These are phyloP conservation scores for Blastomyces gilchristii DNA, from an alignment of 2,329 filamentous ascomycete species.

Conservation along the genomic window DNA sequence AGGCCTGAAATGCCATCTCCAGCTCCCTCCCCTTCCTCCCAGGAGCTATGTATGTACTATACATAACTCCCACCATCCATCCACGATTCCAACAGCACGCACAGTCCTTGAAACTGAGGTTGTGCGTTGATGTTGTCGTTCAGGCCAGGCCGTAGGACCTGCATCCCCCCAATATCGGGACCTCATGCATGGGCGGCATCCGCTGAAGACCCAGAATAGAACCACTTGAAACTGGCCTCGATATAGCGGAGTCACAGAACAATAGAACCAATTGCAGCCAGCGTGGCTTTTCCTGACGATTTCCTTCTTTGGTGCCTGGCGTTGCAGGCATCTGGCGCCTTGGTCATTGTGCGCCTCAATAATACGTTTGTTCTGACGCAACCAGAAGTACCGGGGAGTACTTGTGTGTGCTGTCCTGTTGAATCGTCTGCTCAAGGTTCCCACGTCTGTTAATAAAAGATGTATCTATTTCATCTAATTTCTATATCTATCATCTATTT, in stretches of 20 bases:
- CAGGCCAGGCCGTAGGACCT: conserved; percentile 9
- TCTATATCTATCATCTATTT: not conserved
- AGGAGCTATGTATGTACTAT: no score
- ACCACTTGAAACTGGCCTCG: not conserved
- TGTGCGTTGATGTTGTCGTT: conserved; percentile 4
- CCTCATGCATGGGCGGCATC: conserved; percentile 23
- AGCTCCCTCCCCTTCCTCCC: not conserved
- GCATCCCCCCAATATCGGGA: conserved; percentile 22
- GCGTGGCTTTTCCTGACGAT: not conserved
- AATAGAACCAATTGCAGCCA: not conserved
- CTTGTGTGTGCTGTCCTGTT: no score
- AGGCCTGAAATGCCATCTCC: not conserved
- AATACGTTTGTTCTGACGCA: not conserved
- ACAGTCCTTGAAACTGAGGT: not conserved
- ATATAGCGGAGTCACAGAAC: not conserved
- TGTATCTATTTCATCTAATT: not conserved
- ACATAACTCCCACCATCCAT: not conserved
- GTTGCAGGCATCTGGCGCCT: not conserved
- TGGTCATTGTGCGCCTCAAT: not conserved
- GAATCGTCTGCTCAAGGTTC: not conserved
- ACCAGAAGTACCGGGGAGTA: not conserved
- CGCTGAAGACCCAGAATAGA: conserved; percentile 15
- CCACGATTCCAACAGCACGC: not conserved
- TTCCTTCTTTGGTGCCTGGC: conserved; percentile 7
- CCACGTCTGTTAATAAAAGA: not conserved